These are phyloP conservation scores for Chlorociboria aeruginascens DNA, from an alignment of 495 filamentous ascomycete genomes.

Conservation along the genomic window DNA sequence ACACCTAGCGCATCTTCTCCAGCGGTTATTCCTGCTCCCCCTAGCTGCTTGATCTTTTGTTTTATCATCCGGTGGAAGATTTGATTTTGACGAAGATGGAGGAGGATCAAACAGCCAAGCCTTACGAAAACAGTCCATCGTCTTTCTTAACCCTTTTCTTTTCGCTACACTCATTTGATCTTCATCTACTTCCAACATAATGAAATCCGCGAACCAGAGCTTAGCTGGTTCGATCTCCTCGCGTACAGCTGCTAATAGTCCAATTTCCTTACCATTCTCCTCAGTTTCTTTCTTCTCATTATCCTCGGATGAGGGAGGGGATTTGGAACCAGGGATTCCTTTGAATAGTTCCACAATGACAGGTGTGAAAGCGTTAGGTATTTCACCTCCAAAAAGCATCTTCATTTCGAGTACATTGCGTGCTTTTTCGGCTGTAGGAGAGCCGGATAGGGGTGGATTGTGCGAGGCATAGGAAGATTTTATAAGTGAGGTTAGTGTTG, in stretches of 20 bases:
- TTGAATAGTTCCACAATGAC: conserved; percentile 35
- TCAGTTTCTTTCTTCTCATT: too few relatives aligned
- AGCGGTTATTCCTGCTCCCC: conserved; percentile 13
- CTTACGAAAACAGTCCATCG: conserved; percentile 18
- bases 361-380: conserved; percentile 33
- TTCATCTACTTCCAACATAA: conserved; percentile 35
- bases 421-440: conserved; percentile 3
- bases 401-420: conserved; percentile 30
- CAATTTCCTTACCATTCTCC: conserved; percentile 6
- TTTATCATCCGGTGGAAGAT: neutral
- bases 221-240: conserved; percentile 28
- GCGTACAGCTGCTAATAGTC: conserved; percentile 27
- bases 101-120: conserved; percentile 10
- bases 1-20: conserved; percentile 50
- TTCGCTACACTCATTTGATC: conserved; percentile 2
- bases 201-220: conserved; percentile 39
- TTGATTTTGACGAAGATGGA: neutral
- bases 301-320: too few relatives aligned
- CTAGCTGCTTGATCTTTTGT: neutral
- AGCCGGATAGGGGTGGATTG: conserved; percentile 18
- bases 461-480: conserved; percentile 32
- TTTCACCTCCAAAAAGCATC: conserved; percentile 33
- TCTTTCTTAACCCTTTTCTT: conserved; percentile 4
- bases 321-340: too few relatives aligned
- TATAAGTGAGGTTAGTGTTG: conserved; percentile 29